phyloP scores from a whole-genome alignment of 805 yeast genomes.

The Sungouiella thailandica region DNA sequence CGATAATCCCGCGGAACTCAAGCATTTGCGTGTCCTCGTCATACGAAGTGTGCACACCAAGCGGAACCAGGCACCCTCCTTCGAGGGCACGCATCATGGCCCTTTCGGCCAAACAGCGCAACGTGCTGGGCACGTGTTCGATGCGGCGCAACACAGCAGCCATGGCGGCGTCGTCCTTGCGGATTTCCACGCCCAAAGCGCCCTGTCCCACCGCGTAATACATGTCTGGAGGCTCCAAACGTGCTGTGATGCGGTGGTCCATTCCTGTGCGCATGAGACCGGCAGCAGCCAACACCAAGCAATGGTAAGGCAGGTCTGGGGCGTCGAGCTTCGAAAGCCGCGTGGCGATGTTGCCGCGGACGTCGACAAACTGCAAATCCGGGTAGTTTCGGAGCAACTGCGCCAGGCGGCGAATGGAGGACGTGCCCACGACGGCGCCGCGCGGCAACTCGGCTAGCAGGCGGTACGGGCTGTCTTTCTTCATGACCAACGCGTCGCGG shows the following conservation, averaged over 20 bases:
- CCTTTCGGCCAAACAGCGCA: conserved; percentile 85
- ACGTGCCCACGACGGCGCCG: conserved; percentile 89
- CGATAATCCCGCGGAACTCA: conserved; percentile 64
- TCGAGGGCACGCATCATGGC: conserved; percentile 81
- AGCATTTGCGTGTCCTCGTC: conserved; percentile 40
- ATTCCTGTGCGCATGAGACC: conserved; percentile 76
- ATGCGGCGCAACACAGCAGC: conserved; percentile 56
- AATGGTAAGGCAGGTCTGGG: conserved; percentile 54
- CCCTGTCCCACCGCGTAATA: conserved; percentile 99
- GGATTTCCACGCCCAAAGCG: conserved; percentile 88
- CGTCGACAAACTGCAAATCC: conserved; percentile 68
- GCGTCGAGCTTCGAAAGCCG: conserved; percentile 78
- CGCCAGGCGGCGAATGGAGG: conserved; percentile 90
- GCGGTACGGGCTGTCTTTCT: conserved; percentile 55
- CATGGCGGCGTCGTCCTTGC: conserved; percentile 60
- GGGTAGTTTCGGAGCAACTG: conserved; percentile 81
- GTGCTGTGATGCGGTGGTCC: conserved; percentile 68
- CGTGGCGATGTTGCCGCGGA: conserved; percentile 77
- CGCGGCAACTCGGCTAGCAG: conserved; percentile 69
- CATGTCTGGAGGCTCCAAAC: conserved; percentile 73
- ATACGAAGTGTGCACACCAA: conserved; percentile 75
- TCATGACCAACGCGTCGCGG: conserved; percentile 85
- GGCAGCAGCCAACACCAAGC: conserved; percentile 88
- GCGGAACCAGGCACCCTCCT: conserved; percentile 98
- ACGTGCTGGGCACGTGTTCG: conserved; percentile 59